A percentile compares a stretch with the other conserved stretches of the same genome.
These are phyloP conservation scores for Nothopassalora personata DNA, from an alignment of 2,329 filamentous ascomycete species.

Conservation along the genomic window DNA sequence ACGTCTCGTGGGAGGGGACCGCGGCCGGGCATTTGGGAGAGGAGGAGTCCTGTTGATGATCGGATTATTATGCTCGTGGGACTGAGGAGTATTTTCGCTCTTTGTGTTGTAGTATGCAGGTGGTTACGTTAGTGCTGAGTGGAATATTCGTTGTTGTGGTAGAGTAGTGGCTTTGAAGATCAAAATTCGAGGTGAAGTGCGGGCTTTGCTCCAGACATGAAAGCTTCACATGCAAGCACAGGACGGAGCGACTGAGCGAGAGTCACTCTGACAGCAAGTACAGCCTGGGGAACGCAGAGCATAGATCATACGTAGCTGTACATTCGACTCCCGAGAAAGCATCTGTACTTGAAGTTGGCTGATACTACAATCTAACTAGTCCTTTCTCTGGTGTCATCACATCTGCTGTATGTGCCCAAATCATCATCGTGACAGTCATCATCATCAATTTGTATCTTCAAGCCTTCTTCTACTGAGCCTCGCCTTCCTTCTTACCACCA, in stretches of 20 bases:
- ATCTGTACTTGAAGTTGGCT: background rate
- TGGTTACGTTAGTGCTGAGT: background rate
- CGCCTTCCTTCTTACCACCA: slow-evolving; percentile 29
- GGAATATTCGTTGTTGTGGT: background rate
- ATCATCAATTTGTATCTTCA: background rate
- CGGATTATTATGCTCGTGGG: background rate
- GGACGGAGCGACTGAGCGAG: background rate
- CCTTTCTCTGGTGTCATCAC: background rate
- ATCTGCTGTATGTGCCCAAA: background rate
- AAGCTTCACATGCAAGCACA: background rate
- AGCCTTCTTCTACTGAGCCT: slow-evolving; percentile 9
- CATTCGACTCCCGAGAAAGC: background rate
- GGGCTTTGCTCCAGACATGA: background rate
- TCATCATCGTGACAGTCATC: slow-evolving; percentile 3
- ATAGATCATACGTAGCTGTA: background rate
- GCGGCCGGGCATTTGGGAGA: background rate
- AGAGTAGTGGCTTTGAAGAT: background rate
- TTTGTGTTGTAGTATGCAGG: background rate
- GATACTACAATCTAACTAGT: background rate
- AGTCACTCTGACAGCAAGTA: background rate
- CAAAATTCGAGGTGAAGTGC: background rate
- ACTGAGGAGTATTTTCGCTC: background rate
- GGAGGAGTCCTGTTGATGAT: slow-evolving; percentile 1
- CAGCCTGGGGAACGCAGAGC: too few relatives aligned
- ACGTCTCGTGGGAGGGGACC: slow-evolving; percentile 23